Conservation (phyloP, 2,329 filamentous ascomycete species). For the Metarhizium anisopliae region DNA sequence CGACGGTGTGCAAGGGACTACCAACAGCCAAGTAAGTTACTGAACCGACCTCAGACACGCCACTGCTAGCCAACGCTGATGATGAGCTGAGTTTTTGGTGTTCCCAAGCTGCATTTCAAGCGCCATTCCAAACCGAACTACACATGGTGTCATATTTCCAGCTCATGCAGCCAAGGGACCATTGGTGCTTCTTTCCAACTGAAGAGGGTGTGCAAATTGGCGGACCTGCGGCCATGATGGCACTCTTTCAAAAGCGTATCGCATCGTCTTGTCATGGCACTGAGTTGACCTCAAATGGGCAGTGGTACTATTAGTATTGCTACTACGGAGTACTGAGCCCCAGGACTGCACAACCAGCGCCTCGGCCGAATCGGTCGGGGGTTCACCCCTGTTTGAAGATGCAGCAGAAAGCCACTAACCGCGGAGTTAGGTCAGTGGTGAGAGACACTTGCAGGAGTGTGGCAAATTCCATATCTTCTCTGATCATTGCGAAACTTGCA, state of each 20-base stretch:
- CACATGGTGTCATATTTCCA: not conserved
- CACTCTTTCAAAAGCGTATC: not conserved
- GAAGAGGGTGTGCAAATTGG: not conserved
- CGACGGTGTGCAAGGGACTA: not conserved
- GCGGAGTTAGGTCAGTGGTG: not conserved
- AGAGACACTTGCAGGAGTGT: not conserved
- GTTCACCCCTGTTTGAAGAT: conserved; percentile 1
- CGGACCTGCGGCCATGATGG: not conserved
- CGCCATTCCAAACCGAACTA: not conserved
- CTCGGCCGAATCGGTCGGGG: conserved; percentile 8
- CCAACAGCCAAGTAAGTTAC: not conserved
- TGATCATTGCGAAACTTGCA: not conserved
- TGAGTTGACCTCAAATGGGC: not conserved
- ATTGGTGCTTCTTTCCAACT: not conserved
- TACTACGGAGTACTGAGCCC: not conserved
- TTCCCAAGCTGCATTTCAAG: not conserved
- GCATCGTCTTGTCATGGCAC: not conserved
- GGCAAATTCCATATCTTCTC: not conserved
- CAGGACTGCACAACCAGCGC: not conserved
- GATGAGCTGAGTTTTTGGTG: not conserved
- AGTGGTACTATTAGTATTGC: not conserved
- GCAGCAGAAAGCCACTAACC: conserved; percentile 3
- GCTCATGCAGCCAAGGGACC: not conserved
- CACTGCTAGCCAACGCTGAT: no score
- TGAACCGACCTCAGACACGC: not conserved